Percentiles rank a stretch among this genome's conserved stretches.
Evolutionary conservation across 2,329 filamentous ascomycete species (phyloP).

Genomic region (Penicillium aurantiogriseum): DNA sequence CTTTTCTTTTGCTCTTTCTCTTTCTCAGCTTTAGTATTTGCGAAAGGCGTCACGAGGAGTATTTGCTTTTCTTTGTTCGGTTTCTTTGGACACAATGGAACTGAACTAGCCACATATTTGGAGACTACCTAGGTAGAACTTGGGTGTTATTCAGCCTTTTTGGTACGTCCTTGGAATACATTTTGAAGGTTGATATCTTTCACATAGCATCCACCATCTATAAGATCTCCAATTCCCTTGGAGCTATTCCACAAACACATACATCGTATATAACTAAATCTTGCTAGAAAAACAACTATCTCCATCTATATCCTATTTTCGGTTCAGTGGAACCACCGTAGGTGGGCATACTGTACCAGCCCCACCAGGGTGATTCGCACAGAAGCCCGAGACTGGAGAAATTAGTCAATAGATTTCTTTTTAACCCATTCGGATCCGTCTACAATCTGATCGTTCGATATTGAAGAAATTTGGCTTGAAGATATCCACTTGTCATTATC

Average conservation of each 20-base stretch:
- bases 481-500: background rate
- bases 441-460: conserved; percentile 7
- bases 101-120: conserved; percentile 1
- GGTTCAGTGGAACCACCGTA: conserved; percentile 4
- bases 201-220: background rate
- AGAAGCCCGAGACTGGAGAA: conserved; percentile 18
- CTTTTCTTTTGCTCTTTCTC: background rate
- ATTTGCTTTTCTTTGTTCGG: conserved; percentile 3
- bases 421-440: conserved; percentile 5
- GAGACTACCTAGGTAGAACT: background rate
- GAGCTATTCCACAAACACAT: background rate
- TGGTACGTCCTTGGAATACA: background rate
- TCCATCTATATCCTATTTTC: background rate
- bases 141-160: background rate
- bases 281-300: background rate
- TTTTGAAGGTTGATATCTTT: conserved; percentile 1
- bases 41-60: conserved; percentile 16
- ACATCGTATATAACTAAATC: background rate
- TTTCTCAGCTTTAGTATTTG: conserved; percentile 18
- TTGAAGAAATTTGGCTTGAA: background rate
- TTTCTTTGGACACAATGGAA: background rate
- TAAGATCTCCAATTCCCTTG: background rate
- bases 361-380: conserved; percentile 19
- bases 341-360: conserved; percentile 5
- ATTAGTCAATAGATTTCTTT: conserved; percentile 11